Conservation (phyloP, 2,329 filamentous ascomycete species). For the Verticillium nubilum region DNA sequence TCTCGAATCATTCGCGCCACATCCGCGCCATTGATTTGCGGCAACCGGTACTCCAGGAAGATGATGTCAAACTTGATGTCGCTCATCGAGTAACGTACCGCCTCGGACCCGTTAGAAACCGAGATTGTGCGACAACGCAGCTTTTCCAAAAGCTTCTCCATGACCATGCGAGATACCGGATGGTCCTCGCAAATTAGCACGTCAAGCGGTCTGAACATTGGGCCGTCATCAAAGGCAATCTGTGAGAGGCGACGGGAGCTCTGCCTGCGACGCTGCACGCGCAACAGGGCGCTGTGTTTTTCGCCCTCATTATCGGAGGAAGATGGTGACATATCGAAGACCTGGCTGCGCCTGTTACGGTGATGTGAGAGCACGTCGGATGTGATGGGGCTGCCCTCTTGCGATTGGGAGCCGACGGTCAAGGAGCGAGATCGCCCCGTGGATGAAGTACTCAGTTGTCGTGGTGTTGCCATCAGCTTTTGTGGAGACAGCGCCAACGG, state of each 20-base stretch:
- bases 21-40: slow-evolving; percentile 90
- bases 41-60: slow-evolving; percentile 94
- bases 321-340: slow-evolving; percentile 93
- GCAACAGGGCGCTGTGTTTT: slow-evolving; percentile 81
- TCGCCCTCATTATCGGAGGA: slow-evolving; percentile 97
- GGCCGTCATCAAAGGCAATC: slow-evolving; percentile 77
- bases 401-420: slow-evolving; percentile 91
- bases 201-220: slow-evolving; percentile 84
- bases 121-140: slow-evolving; percentile 90
- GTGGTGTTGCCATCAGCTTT: slow-evolving; percentile 55
- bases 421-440: slow-evolving; percentile 74
- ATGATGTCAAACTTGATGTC: slow-evolving; percentile 99
- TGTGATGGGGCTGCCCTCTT: slow-evolving; percentile 75
- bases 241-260: slow-evolving; percentile 92
- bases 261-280: slow-evolving; percentile 89
- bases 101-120: slow-evolving; percentile 84
- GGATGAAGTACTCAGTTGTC: slow-evolving; percentile 56
- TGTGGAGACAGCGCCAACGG: slow-evolving; percentile 55
- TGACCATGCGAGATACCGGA: slow-evolving; percentile 94
- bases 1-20: slow-evolving; percentile 97
- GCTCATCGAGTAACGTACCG: slow-evolving; percentile 87
- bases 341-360: slow-evolving; percentile 86
- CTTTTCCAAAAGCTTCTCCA: slow-evolving; percentile 96
- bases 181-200: slow-evolving; percentile 97
- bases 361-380: slow-evolving; percentile 67